These are phyloP conservation scores for Lipomyces japonicus DNA, from an alignment of 805 yeast genomes.

Conservation along the genomic window DNA sequence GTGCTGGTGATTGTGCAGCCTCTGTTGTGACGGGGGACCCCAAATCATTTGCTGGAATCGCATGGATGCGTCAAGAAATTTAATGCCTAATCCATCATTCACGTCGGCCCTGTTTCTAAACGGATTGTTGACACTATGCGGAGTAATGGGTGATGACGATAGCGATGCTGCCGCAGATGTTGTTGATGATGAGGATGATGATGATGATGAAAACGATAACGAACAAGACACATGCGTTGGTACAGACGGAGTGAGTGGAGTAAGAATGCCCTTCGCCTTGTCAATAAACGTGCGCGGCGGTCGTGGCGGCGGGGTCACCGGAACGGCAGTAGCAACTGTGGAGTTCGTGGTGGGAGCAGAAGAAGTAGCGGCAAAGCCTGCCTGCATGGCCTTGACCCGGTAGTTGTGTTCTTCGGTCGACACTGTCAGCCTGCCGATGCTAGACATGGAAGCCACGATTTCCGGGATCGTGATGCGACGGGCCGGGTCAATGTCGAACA, in stretches of 20 bases:
- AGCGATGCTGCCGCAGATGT: neutral
- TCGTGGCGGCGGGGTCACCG: slow-evolving; percentile 9
- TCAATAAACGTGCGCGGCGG: slow-evolving; percentile 8
- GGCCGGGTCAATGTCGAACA: slow-evolving; percentile 32
- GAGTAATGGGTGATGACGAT: slow-evolving; percentile 1
- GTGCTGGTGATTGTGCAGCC: too few species aligned
- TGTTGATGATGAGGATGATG: slow-evolving; percentile 1
- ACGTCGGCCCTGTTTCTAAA: slow-evolving; percentile 26
- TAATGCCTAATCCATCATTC: too few species aligned
- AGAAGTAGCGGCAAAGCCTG: neutral
- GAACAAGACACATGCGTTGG: neutral
- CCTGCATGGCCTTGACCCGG: neutral
- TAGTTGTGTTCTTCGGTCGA: slow-evolving; percentile 9
- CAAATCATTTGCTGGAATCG: too few species aligned
- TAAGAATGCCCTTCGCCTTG: slow-evolving; percentile 6
- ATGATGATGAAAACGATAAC: neutral
- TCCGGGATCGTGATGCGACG: slow-evolving; percentile 30
- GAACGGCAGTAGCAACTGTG: neutral
- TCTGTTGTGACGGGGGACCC: too few species aligned
- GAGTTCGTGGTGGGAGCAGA: neutral
- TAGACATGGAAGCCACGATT: slow-evolving; percentile 17
- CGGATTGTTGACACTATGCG: slow-evolving; percentile 14
- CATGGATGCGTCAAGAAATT: too few species aligned
- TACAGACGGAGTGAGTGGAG: slow-evolving; percentile 17
- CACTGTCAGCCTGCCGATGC: slow-evolving; percentile 27